phyloP scores from a whole-genome alignment of 2,329 filamentous ascomycete species.

The Dactylellina cionopaga region DNA sequence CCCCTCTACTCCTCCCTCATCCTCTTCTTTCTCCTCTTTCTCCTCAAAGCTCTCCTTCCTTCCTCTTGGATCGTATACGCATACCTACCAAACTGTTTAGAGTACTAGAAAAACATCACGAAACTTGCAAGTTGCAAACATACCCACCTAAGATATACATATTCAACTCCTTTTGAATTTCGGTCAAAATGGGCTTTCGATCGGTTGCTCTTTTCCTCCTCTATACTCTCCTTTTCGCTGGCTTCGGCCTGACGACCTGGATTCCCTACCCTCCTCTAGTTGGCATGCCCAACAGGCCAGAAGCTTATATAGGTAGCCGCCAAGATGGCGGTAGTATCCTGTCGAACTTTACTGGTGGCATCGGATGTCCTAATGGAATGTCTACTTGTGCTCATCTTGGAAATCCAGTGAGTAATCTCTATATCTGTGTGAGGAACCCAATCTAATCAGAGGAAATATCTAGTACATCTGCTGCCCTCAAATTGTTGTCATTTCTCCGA shows the following conservation, averaged over 20 bases:
- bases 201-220: conserved; percentile 14
- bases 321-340: too few relatives aligned
- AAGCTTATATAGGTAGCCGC: too few relatives aligned
- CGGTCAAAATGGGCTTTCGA: conserved; percentile 9
- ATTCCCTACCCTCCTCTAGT: neutral
- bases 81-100: conserved; percentile 10
- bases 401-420: conserved; percentile 13
- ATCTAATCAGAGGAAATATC: neutral
- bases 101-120: conserved; percentile 5
- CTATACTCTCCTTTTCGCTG: conserved; percentile 10
- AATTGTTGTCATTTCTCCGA: conserved; percentile 23
- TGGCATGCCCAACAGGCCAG: neutral
- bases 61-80: neutral
- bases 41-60: conserved; percentile 1
- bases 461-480: conserved; percentile 46
- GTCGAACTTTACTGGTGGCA: neutral
- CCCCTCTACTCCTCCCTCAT: neutral
- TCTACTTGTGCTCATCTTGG: conserved; percentile 16
- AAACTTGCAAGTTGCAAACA: too few relatives aligned
- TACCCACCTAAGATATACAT: neutral
- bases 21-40: neutral
- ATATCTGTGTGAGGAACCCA: neutral
- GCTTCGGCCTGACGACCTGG: conserved; percentile 14
- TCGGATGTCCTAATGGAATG: conserved; percentile 7
- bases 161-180: neutral